Base-by-base conservation (phyloP, 139 green algal genomes). In the Auxenochlorella pyrenoidosa region DNA sequence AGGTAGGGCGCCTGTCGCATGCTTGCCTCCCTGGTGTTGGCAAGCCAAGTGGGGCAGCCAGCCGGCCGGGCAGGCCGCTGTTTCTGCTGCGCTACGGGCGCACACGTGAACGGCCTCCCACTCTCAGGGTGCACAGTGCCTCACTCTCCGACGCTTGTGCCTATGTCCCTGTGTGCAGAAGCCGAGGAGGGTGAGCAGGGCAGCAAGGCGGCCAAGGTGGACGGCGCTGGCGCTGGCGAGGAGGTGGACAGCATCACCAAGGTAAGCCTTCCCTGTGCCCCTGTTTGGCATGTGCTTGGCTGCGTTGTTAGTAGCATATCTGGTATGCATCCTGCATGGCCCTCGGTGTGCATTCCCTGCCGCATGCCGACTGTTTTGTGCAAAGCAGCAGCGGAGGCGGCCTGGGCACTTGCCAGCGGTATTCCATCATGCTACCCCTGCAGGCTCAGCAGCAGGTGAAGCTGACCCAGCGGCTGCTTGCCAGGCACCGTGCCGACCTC, bases 221-320 rank as follows among this genome's bases (percentile, higher is more conserved):
- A 86, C 19, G 82, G 82, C 2, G 24, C 66, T 3, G 60, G 71
- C 34, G 83, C 15, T 5, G 71, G 43, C 30, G 72, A 82, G 12
- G 83, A 87, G 54, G 83, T 87, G 34, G 83, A 87, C 71, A 73
- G 83, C 70, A 73, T 87, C 38, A 82, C 71, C 6, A 75, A 75
- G 80, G 80, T 19, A 30, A 30, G 70, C 63, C 22, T 54, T 10
- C 47, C 47, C 47, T 6, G 8, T 54, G 6, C 47, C 47, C 47
- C n/a, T n/a, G 47, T 54, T 10, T 6, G 47, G 47, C 47, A 54
- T 54, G 47, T n/a, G n/a, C n/a, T 54, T 54, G 47, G 8, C 6
- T 54, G 6, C 10, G 47, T 54, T 54, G 10, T 54, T 54, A 10
- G 47, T 18, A 10, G 47, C 47, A 18, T 54, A 6, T 6, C 6